These are phyloP conservation scores for Wickerhamomyces sp. DNA, from an alignment of 1,139 yeast species.

Conservation along the genomic window DNA sequence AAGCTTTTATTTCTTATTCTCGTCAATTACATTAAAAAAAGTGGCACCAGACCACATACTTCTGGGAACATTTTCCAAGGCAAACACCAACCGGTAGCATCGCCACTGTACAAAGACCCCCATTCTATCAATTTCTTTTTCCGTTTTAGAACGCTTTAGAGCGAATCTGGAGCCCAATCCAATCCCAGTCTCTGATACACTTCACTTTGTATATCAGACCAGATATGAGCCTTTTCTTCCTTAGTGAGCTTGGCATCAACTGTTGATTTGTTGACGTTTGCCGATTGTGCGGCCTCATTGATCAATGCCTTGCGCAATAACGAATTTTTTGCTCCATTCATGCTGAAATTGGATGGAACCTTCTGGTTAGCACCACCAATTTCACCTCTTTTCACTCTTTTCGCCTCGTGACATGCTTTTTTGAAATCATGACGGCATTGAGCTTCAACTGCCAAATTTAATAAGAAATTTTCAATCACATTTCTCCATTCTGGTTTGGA, in stretches of 20 bases:
- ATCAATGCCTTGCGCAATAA: constrained; percentile 27
- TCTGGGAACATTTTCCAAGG: too few species aligned
- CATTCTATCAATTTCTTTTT: neutral
- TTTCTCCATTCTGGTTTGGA: constrained; percentile 61
- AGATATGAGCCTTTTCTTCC: constrained; percentile 49
- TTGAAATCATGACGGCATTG: constrained; percentile 61
- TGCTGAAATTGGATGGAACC: constrained; percentile 2
- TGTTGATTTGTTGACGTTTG: neutral
- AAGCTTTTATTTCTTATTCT: too few species aligned
- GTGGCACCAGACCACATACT: too few species aligned
- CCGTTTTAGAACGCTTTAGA: too few species aligned
- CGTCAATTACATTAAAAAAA: too few species aligned
- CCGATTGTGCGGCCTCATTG: constrained; percentile 18
- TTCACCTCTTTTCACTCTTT: constrained; percentile 29
- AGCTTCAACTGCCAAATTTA: constrained; percentile 63
- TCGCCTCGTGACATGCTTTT: constrained; percentile 37
- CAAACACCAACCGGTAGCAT: too few species aligned
- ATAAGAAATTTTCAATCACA: constrained; percentile 57
- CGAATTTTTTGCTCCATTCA: constrained; percentile 9
- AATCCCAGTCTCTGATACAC: constrained; percentile 51
- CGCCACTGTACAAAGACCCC: too few species aligned
- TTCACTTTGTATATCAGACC: constrained; percentile 55
- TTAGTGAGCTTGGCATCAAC: constrained; percentile 31
- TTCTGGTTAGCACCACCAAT: constrained; percentile 1
- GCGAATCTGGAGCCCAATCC: constrained; percentile 51